Evolutionary conservation across 2,329 filamentous ascomycete genomes (phyloP).

Genomic region (Colletotrichum gloeosporioides): DNA sequence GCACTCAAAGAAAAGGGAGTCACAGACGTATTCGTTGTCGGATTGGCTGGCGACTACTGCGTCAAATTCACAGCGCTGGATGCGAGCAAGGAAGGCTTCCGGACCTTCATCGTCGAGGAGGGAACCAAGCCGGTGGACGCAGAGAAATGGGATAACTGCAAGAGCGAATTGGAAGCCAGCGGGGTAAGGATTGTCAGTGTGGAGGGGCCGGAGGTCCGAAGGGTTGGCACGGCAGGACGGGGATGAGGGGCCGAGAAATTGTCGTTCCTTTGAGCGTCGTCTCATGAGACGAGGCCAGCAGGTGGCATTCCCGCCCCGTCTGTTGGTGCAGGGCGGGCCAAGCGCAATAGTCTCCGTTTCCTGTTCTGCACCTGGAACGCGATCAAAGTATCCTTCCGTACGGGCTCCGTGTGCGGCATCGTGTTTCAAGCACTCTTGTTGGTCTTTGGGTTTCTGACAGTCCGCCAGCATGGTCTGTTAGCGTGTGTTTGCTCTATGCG

Average conservation of each 20-base stretch:
- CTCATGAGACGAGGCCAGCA: not conserved
- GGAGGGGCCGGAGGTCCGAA: constrained; percentile 60
- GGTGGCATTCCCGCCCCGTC: not conserved
- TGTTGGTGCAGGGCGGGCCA: not conserved
- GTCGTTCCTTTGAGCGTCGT: not conserved
- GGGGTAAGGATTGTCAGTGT: constrained; percentile 69
- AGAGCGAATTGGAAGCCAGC: constrained; percentile 55
- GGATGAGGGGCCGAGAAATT: constrained; percentile 2
- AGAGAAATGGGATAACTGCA: constrained; percentile 59
- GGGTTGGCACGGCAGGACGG: constrained; percentile 36
- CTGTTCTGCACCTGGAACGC: not conserved
- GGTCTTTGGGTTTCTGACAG: not conserved
- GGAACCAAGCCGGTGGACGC: constrained; percentile 76
- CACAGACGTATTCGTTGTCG: constrained; percentile 85
- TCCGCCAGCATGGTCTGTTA: not conserved
- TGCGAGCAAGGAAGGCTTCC: constrained; percentile 77
- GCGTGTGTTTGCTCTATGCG: not conserved
- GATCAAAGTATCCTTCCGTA: constrained; percentile 3
- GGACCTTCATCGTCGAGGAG: constrained; percentile 78
- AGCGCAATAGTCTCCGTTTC: not conserved
- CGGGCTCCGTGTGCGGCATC: not conserved
- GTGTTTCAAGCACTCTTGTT: not conserved
- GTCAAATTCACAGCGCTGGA: constrained; percentile 84
- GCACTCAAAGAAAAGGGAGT: constrained; percentile 62
- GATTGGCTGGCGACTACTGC: constrained; percentile 89